Base-by-base conservation (phyloP, 352 stramenopile genomes). In the Pythium graminicola region DNA sequence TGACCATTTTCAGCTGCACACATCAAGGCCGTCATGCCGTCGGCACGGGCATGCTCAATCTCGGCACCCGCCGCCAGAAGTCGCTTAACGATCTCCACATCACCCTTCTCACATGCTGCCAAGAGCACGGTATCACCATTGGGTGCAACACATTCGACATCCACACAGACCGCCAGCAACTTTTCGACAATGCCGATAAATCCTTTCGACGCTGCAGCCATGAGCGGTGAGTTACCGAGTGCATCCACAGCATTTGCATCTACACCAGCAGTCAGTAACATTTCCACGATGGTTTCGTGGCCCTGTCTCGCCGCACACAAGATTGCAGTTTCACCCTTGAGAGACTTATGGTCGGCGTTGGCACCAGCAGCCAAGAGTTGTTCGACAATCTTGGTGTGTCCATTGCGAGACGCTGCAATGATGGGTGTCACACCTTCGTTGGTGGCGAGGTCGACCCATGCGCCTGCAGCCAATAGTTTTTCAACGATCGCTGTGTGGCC, bases 111-210 rank as follows among this genome's bases (percentile, higher is more conserved):
- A 35, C 29, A 35, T 7, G 29, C 29, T 13, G 7, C 29, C 13
- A 13, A 13, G 29, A 35, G 29, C 29, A 13, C 29, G 7, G 29
- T 35, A 7, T 13, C 29, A 6, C 29, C 29, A 35, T 35, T 13
- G 7, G 7, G 7, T 13, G 33, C 38, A 22, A n/a, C 19, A n/a
- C 22, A 22, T 16, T 46, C 35, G 4, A 40, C 23, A 9, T 54
- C 17, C 4, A 44, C 47, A 16, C 47, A 22, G 14, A 16, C 32
- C 1, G 23, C 32, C 33, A 54, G 22, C 14, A 54, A 26, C n/a
- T 45, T 54, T 6, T 54, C 35, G 31, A 54, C 35, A 35, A 54
- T 50, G 6, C 11, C 27, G 16, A 40, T 1, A 4, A n/a, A 19
- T 1, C 44, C 44, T 3, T 9, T 10, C 4, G n/a, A 4, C 7